Percentiles rank a stretch among this genome's conserved stretches.
These are phyloP conservation scores for Metschnikowia noctiluminum DNA, from an alignment of 805 yeast species.

Conservation along the genomic window DNA sequence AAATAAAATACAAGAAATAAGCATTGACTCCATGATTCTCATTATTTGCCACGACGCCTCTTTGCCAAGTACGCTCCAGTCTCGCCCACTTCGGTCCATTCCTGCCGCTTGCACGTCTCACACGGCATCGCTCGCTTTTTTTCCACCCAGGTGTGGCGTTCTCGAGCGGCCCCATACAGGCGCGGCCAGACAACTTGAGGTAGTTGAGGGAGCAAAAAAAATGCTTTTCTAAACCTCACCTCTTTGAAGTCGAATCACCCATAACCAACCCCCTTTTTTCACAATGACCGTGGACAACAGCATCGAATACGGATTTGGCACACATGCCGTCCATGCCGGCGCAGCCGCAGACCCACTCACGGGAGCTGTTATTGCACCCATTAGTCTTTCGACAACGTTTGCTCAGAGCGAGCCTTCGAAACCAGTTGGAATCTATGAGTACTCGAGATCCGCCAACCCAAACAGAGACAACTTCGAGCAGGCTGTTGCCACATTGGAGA, in stretches of 20 bases:
- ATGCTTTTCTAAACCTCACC: background rate
- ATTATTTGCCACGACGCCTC: background rate
- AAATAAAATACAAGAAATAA: no score
- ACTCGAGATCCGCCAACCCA: slow-evolving; percentile 83
- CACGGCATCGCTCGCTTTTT: slow-evolving; percentile 5
- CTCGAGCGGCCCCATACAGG: slow-evolving; percentile 4
- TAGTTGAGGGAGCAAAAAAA: no score
- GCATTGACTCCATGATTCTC: no score
- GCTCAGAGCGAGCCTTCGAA: slow-evolving; percentile 75
- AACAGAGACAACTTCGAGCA: slow-evolving; percentile 78
- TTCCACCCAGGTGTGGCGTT: slow-evolving; percentile 3
- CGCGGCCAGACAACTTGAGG: background rate
- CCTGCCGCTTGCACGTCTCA: background rate
- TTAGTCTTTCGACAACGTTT: slow-evolving; percentile 80
- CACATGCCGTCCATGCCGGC: slow-evolving; percentile 84
- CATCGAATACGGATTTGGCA: slow-evolving; percentile 55
- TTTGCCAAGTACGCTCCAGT: background rate
- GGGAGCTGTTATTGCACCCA: slow-evolving; percentile 85
- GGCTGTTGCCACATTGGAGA: slow-evolving; percentile 76
- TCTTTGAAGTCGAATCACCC: no score
- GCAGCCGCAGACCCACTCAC: slow-evolving; percentile 65
- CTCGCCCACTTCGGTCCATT: background rate
- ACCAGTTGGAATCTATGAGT: slow-evolving; percentile 78
- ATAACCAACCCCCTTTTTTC: background rate
- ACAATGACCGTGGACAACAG: slow-evolving; percentile 39